These are phyloP conservation scores for Albugo candida DNA, from an alignment of 352 stramenopile species.

Conservation along the genomic window DNA sequence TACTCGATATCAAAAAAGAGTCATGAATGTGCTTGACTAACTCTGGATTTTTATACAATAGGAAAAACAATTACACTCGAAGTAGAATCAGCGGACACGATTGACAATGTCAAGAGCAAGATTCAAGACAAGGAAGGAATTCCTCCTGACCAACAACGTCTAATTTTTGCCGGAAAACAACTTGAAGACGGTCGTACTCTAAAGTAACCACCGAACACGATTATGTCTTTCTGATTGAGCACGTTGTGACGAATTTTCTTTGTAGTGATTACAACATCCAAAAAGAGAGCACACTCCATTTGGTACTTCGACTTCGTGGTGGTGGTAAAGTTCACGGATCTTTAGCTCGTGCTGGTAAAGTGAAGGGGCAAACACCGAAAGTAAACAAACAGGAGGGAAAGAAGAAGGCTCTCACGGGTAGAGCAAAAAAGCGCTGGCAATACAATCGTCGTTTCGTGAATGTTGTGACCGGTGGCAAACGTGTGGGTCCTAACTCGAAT, in stretches of 20 bases:
- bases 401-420: slow-evolving; percentile 94
- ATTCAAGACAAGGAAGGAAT: slow-evolving; percentile 87
- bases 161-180: slow-evolving; percentile 83
- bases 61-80: slow-evolving; percentile 84
- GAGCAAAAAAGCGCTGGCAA: slow-evolving; percentile 99
- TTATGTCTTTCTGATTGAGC: slow-evolving; percentile 3
- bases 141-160: slow-evolving; percentile 80
- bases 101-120: slow-evolving; percentile 92
- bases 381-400: slow-evolving; percentile 96
- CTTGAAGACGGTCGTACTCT: slow-evolving; percentile 82
- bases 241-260: slow-evolving; percentile 10
- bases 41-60: slow-evolving; percentile 7
- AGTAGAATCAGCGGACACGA: slow-evolving; percentile 81
- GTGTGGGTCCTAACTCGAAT: slow-evolving; percentile 97
- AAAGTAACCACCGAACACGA: slow-evolving; percentile 3
- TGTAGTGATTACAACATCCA: slow-evolving; percentile 92
- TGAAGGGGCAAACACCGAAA: slow-evolving; percentile 99
- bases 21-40: neutral
- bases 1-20: neutral
- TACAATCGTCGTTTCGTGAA: slow-evolving; percentile 99
- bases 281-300: slow-evolving; percentile 92
- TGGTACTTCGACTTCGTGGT: slow-evolving; percentile 88
- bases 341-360: slow-evolving; percentile 99
- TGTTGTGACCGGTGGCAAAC: slow-evolving; percentile 94
- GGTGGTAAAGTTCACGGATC: slow-evolving; percentile 99